These are phyloP conservation scores for Vigna radiata DNA, from an alignment of 306 rosid species.

Conservation along the genomic window DNA sequence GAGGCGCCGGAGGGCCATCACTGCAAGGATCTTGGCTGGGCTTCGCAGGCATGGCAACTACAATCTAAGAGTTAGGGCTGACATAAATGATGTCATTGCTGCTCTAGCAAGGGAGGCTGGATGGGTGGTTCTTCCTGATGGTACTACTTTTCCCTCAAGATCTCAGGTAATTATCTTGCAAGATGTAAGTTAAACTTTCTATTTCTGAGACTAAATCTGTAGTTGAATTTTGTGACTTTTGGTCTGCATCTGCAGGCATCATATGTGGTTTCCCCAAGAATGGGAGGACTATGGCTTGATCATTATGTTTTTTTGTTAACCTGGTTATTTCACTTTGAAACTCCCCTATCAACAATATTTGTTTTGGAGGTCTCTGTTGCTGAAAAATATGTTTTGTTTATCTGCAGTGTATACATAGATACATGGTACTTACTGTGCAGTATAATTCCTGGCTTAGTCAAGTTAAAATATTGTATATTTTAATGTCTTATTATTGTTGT, in stretches of 20 bases:
- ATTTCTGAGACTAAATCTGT: slow-evolving; percentile 16
- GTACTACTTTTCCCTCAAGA: slow-evolving; percentile 89
- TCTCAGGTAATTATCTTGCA: slow-evolving; percentile 72
- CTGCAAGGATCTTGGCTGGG: slow-evolving; percentile 97
- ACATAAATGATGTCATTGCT: slow-evolving; percentile 92
- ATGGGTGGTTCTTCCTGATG: slow-evolving; percentile 99
- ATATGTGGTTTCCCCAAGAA: slow-evolving; percentile 12
- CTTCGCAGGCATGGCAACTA: slow-evolving; percentile 96
- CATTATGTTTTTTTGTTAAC: slow-evolving; percentile 15
- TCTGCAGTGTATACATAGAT: neutral
- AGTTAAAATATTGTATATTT: slow-evolving; percentile 29
- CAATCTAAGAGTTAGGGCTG: slow-evolving; percentile 98
- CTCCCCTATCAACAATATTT: slow-evolving; percentile 22
- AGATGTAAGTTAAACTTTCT: slow-evolving; percentile 17
- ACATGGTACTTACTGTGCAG: slow-evolving; percentile 13
- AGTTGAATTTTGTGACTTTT: slow-evolving; percentile 31
- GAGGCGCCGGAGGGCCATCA: slow-evolving; percentile 96
- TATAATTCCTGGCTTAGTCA: slow-evolving; percentile 33
- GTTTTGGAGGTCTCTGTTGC: slow-evolving; percentile 23
- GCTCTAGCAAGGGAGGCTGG: slow-evolving; percentile 99
- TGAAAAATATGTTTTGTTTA: slow-evolving; percentile 25
- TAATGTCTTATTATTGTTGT: slow-evolving; percentile 38
- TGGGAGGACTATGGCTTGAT: slow-evolving; percentile 2
- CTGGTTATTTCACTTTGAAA: slow-evolving; percentile 6
- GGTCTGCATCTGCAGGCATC: slow-evolving; percentile 13